Base-by-base conservation (phyloP, 352 stramenopile genomes). In the Pythium inflatum region DNA sequence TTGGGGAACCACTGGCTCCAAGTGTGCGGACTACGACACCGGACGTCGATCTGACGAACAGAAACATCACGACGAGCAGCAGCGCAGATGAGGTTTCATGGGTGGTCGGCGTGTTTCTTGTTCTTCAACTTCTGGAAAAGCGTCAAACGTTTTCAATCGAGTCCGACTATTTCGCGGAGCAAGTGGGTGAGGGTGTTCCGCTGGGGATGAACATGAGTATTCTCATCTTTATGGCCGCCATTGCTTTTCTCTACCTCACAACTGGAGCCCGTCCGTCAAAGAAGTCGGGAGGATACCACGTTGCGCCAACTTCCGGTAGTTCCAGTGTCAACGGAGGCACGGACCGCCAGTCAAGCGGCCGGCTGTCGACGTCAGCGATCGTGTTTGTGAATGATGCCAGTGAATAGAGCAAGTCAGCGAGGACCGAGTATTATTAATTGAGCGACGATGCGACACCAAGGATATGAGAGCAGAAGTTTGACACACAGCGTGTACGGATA, bases 351-450 rank as follows among this genome's bases (percentile, higher is more conserved):
- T 27, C 41, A 20, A 50, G 2, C 20, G 9, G 25, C 18, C 69
- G 70, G 18, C 50, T 78, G 38, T 80, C 80, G 12, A 90, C 82
- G 2, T 81, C 81, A 49, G 77, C 85, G 12, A 89, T 92, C 41
- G 41, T 84, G 33, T 92, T 92, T 71, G 69, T 92, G 22, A 82
- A 91, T 64, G 85, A 92, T 68, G 82, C 85, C 57, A 88, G 82
- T 43, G 81, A 92, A 68, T 92, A 82, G 64, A 64, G 24, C 31
- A n/a, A 12, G 43, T 51, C 43, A 7, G 36, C 36, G 36, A 9
- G 36, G 16, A 16, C 36, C 36, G 16, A 43, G 36, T 16, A 43
- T 16, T 43, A 43, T 16, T 16, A 16, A 16, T 16, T 43, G 36
- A 43, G 36, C 36, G 36, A 43, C 9, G 9, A 43, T 16, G 16